Base-by-base conservation (phyloP, 192 early-diverging fungal species). In the Linnemannia exigua region DNA sequence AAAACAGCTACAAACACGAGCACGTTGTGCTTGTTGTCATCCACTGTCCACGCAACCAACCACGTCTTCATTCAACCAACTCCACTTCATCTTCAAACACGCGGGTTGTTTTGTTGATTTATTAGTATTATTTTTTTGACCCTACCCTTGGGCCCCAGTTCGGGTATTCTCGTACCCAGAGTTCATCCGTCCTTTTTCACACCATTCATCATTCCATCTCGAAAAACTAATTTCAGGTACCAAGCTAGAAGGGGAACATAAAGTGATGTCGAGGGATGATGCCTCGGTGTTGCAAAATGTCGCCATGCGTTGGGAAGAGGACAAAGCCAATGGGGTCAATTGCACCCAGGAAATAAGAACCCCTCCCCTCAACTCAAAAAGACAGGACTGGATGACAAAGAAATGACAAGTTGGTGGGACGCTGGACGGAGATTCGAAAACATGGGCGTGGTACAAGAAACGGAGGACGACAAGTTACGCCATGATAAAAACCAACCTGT, bases 231-330 rank as follows among this genome's bases (percentile, higher is more conserved):
- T n/a, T n/a, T n/a, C n/a, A n/a, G n/a, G n/a, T n/a, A n/a, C n/a
- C n/a, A n/a, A n/a, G n/a, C n/a, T 44, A 44, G 9, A 44, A 44
- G 31, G 2, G 58, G 0, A 0, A 63, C 12, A 25, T 11, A 19
- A 51, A 6, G 12, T 63, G 58, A 63, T 63, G 51, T 22, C 19
- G 54, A 31, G 8, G 52, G 22, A 63, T 63, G 58, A 63, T 63
- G 58, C 58, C 28, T 63, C 58, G 3, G 28, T 63, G 58, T 63
- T 63, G 58, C 12, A 63, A 63, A 63, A 63, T 63, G 58, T 63
- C 58, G 58, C 58, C 58, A 63, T 63, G 58, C 2, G 58, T 63
- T n/a, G 58, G 58, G 58, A 44, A 44, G 41, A 63, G 48, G 28
- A 25, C 1, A 54, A 54, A 1, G 58, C 28, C 12, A 33, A 63